phyloP scores from a whole-genome alignment of 805 yeast genomes.

The Lipomyces yamanashiensis region DNA sequence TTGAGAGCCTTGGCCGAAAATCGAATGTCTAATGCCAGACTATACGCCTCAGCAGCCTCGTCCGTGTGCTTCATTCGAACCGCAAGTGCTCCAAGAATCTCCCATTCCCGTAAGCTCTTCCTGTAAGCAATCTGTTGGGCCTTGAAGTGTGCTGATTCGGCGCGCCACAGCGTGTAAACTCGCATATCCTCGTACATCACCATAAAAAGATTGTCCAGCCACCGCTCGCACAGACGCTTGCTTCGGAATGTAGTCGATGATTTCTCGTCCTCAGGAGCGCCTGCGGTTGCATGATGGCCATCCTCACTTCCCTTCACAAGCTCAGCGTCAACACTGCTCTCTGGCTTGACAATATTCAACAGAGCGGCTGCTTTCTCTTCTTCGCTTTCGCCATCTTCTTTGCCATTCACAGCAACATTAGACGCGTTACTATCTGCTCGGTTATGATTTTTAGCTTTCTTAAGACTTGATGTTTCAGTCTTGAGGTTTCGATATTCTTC shows the following conservation, averaged over 20 bases:
- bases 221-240: conserved; percentile 70
- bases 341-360: conserved; percentile 35
- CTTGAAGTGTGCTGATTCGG: conserved; percentile 85
- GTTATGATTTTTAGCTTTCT: conserved; percentile 17
- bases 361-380: conserved; percentile 19
- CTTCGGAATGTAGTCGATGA: conserved; percentile 40
- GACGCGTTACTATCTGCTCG: conserved; percentile 35
- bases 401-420: conserved; percentile 34
- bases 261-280: conserved; percentile 12
- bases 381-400: conserved; percentile 34
- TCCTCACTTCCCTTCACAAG: conserved; percentile 35
- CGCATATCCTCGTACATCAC: conserved; percentile 68
- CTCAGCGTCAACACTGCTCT: conserved; percentile 36
- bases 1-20: conserved; percentile 82
- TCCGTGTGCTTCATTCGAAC: conserved; percentile 80
- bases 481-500: conserved; percentile 58
- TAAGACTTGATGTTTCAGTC: conserved; percentile 33
- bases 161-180: conserved; percentile 89
- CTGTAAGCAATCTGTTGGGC: conserved; percentile 81
- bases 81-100: conserved; percentile 84
- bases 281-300: conserved; percentile 18
- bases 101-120: conserved; percentile 89
- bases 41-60: conserved; percentile 87
- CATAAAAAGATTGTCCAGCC: conserved; percentile 78
- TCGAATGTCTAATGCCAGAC: conserved; percentile 68